Percentiles rank a stretch among this genome's conserved stretches.
Evolutionary conservation across 2,329 filamentous ascomycete species (phyloP).

Genomic region (Fusarium fujikuroi): DNA sequence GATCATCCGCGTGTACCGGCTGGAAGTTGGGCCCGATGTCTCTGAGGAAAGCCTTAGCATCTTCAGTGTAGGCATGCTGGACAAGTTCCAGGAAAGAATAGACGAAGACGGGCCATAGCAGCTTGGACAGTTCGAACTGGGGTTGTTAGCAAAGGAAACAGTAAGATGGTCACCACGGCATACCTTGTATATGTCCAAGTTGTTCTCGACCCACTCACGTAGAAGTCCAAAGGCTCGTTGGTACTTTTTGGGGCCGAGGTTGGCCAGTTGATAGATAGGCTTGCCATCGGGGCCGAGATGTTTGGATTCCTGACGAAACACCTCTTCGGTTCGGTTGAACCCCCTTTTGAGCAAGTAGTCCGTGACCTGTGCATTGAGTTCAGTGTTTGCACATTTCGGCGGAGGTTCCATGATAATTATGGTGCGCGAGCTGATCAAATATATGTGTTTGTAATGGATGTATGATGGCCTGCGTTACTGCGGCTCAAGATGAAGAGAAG

Average conservation of each 20-base stretch:
- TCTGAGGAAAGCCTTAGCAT: slow-evolving; percentile 79
- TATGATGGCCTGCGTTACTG: background rate
- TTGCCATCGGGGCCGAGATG: slow-evolving; percentile 84
- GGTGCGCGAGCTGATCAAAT: background rate
- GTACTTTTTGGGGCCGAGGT: slow-evolving; percentile 81
- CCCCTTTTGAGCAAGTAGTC: slow-evolving; percentile 97
- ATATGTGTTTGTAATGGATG: background rate
- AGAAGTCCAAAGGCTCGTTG: slow-evolving; percentile 78
- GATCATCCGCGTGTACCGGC: slow-evolving; percentile 80
- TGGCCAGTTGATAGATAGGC: slow-evolving; percentile 75
- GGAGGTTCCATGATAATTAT: background rate
- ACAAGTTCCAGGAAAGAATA: slow-evolving; percentile 90
- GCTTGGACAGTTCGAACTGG: slow-evolving; percentile 84
- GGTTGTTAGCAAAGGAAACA: slow-evolving; percentile 28
- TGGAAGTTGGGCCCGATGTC: slow-evolving; percentile 77
- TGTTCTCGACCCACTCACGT: slow-evolving; percentile 87
- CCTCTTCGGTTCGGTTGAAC: slow-evolving; percentile 90
- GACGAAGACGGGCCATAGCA: slow-evolving; percentile 94
- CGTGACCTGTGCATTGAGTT: slow-evolving; percentile 67
- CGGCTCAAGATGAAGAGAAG: background rate
- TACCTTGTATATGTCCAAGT: slow-evolving; percentile 93
- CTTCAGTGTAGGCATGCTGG: slow-evolving; percentile 74
- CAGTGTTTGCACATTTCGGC: background rate
- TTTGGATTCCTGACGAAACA: slow-evolving; percentile 89
- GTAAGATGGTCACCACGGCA: slow-evolving; percentile 28